Conservation (phyloP, 805 yeast genomes). For the Candida mattraensis region DNA sequence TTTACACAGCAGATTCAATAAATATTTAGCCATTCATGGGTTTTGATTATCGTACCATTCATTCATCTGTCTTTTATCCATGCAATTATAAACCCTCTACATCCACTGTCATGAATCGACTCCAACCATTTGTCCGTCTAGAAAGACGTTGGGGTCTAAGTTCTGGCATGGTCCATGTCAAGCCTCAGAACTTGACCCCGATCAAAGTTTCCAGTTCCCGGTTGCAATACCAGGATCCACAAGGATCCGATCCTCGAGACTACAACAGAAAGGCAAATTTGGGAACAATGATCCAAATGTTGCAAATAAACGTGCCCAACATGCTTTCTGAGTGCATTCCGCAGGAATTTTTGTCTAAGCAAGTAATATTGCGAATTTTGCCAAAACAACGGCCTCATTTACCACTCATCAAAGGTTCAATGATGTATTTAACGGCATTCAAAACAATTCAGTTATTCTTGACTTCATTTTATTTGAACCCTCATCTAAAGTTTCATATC, state of each 20-base stretch:
- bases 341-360: conserved; percentile 41
- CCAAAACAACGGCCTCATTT: conserved; percentile 55
- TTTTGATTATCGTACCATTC: too few species aligned
- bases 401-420: conserved; percentile 56
- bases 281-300: conserved; percentile 51
- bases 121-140: too few species aligned
- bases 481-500: conserved; percentile 54
- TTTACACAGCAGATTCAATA: too few species aligned
- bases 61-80: too few species aligned
- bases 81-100: too few species aligned
- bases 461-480: conserved; percentile 55
- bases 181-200: too few species aligned
- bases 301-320: conserved; percentile 50
- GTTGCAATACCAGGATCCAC: too few species aligned
- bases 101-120: too few species aligned
- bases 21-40: too few species aligned
- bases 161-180: too few species aligned
- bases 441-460: conserved; percentile 56
- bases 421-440: conserved; percentile 54
- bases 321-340: conserved; percentile 48
- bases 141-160: too few species aligned
- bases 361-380: conserved; percentile 52
- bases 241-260: conserved; percentile 3
- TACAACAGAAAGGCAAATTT: conserved; percentile 47
- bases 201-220: too few species aligned